Base-by-base conservation (phyloP, 352 stramenopile genomes). In the Phytopythium aichiense region DNA sequence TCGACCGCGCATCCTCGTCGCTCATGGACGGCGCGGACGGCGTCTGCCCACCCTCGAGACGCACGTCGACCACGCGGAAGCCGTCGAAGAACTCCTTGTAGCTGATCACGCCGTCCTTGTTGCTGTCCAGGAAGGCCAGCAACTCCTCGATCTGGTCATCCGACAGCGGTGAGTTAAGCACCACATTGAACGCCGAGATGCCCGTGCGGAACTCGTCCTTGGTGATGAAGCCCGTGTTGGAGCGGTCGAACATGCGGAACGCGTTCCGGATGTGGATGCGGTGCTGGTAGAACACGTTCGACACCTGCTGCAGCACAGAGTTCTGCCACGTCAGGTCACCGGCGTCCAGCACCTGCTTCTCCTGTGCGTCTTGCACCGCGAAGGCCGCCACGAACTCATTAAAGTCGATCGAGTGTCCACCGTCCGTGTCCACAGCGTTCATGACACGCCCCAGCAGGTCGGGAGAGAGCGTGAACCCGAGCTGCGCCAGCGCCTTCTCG, bases 61-160 rank as follows among this genome's bases (percentile, higher is more conserved):
- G 81, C 55, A 93, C 81, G 53, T 93, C 81, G 37, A 96, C 85
- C 50, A 97, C 76, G 50, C 84, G 76, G 73, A 98, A 98, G 57
- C 91, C 91, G 49, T 95, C 79, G 45, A 98, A 91, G 69, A 98
- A 98, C 68, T 98, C 92, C 69, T 96, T 94, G 82, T 98, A 98
- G 72, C 86, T 94, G 63, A 98, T 87, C 33, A 85, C 89, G 45
- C 92, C 92, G 68, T 97, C 89, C 45, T 91, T 73, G 73, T 98
- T 90, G 61, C 74, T 87, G 73, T 98, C 92, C 3, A 98, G 73
- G 58, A 92, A 87, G 0, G 71, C 68, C 42, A 98, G 73, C 57
- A 98, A 69, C 63, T 94, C 77, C 49, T 97, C 89, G 46, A 98
- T 97, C 67, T 98, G 92, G 40, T 94, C 87, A 42, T 97, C 87